Conservation (phyloP, 2,329 filamentous ascomycete species). For the Elsinoe ampelina region DNA sequence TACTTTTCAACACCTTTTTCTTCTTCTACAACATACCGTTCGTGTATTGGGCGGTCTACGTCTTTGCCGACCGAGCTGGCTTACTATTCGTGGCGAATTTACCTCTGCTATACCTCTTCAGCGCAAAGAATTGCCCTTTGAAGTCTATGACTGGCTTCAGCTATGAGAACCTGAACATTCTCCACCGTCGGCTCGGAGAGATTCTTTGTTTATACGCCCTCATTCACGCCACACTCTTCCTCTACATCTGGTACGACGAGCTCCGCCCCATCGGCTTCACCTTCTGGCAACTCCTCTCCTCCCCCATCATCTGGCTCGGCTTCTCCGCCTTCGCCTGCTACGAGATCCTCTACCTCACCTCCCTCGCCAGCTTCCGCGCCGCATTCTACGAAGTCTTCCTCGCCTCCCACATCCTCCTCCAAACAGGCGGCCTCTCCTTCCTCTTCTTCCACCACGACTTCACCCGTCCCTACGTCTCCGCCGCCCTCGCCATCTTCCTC, state of each 20-base stretch:
- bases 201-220: slow-evolving; percentile 51
- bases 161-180: slow-evolving; percentile 57
- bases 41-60: slow-evolving; percentile 42
- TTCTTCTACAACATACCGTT: slow-evolving; percentile 45
- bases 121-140: slow-evolving; percentile 58
- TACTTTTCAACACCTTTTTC: slow-evolving; percentile 50
- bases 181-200: slow-evolving; percentile 56
- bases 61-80: slow-evolving; percentile 50
- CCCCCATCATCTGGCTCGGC: slow-evolving; percentile 45
- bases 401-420: slow-evolving; percentile 48
- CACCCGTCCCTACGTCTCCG: slow-evolving; percentile 44
- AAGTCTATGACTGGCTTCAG: slow-evolving; percentile 53
- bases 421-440: slow-evolving; percentile 45
- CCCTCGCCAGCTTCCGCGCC: slow-evolving; percentile 49
- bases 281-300: slow-evolving; percentile 42
- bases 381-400: slow-evolving; percentile 57
- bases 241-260: slow-evolving; percentile 45
- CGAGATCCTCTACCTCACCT: slow-evolving; percentile 53
- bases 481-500: slow-evolving; percentile 47
- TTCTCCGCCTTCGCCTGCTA: slow-evolving; percentile 49
- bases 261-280: slow-evolving; percentile 35
- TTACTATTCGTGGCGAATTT: slow-evolving; percentile 44
- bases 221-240: slow-evolving; percentile 48
- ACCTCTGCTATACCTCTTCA: slow-evolving; percentile 51
- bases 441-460: slow-evolving; percentile 52